Conservation (phyloP, 2,329 filamentous ascomycete species). For the Trichoderma sp. region DNA sequence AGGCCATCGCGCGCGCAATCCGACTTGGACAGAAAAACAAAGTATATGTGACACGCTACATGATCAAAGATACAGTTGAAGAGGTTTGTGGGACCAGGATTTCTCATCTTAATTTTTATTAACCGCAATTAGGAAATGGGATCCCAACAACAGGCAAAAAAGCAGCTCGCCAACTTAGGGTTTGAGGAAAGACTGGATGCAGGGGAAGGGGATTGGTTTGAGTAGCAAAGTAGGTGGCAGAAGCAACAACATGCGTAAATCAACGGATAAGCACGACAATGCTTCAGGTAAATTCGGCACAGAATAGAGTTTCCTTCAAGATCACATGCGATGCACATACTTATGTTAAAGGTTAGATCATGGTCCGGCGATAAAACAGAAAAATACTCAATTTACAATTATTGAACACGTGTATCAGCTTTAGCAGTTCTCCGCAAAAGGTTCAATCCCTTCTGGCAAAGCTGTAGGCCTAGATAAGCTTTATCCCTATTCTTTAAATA, state of each 20-base stretch:
- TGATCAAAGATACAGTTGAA: constrained; percentile 43
- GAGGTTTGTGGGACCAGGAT: constrained; percentile 31
- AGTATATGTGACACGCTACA: constrained; percentile 46
- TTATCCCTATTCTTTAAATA: neutral
- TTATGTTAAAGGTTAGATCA: neutral
- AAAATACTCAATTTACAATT: neutral
- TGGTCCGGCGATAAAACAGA: neutral
- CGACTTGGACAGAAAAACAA: constrained; percentile 43
- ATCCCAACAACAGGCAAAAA: neutral
- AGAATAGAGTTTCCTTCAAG: accelerated
- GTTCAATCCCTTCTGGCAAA: neutral
- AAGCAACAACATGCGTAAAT: too few relatives aligned
- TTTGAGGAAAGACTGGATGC: neutral
- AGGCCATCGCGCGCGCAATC: constrained; percentile 48
- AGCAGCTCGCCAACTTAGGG: neutral
- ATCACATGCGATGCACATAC: neutral
- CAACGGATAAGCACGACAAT: too few relatives aligned
- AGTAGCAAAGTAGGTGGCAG: accelerated
- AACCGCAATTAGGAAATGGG: neutral
- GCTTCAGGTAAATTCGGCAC: too few relatives aligned
- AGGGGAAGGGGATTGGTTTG: neutral
- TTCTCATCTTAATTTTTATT: neutral
- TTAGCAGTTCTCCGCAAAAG: neutral
- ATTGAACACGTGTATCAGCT: neutral
- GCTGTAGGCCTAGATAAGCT: neutral